A percentile compares a stretch with the other conserved stretches of the same genome.
Conservation (phyloP, 768 basidiomycete species). For the Collybiopsis luxurians region DNA sequence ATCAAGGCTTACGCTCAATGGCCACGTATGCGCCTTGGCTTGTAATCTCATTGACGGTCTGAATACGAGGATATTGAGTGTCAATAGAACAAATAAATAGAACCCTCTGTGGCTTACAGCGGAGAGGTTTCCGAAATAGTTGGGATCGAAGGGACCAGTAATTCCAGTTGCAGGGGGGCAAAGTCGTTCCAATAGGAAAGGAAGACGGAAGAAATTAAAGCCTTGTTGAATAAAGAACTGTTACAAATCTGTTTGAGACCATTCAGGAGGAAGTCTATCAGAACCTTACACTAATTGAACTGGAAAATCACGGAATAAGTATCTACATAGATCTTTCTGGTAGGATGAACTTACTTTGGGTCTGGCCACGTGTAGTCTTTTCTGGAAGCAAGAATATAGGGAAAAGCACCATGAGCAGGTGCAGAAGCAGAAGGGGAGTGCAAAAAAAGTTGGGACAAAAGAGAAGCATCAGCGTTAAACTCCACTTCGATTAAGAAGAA, state of each 20-base stretch:
- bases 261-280: neutral
- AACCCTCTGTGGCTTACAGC: slow-evolving; percentile 25
- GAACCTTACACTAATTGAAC: slow-evolving; percentile 31
- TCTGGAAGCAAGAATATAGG: slow-evolving; percentile 7
- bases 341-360: slow-evolving; percentile 13
- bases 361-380: slow-evolving; percentile 51
- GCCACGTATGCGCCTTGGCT: slow-evolving; percentile 54
- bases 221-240: slow-evolving; percentile 56
- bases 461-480: too few relatives aligned
- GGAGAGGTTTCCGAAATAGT: slow-evolving; percentile 51
- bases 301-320: slow-evolving; percentile 9
- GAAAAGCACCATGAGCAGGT: too few relatives aligned
- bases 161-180: slow-evolving; percentile 51
- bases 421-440: too few relatives aligned
- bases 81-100: neutral
- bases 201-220: slow-evolving; percentile 62
- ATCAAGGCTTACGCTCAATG: slow-evolving; percentile 44
- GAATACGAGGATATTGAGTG: neutral
- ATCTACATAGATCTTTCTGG: neutral
- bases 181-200: slow-evolving; percentile 58
- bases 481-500: too few relatives aligned
- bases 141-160: slow-evolving; percentile 48
- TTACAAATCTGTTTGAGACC: slow-evolving; percentile 20
- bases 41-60: slow-evolving; percentile 62
- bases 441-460: too few relatives aligned